phyloP scores from a whole-genome alignment of 1,284 basidiomycete genomes.

The Apiotrichum porosum region DNA sequence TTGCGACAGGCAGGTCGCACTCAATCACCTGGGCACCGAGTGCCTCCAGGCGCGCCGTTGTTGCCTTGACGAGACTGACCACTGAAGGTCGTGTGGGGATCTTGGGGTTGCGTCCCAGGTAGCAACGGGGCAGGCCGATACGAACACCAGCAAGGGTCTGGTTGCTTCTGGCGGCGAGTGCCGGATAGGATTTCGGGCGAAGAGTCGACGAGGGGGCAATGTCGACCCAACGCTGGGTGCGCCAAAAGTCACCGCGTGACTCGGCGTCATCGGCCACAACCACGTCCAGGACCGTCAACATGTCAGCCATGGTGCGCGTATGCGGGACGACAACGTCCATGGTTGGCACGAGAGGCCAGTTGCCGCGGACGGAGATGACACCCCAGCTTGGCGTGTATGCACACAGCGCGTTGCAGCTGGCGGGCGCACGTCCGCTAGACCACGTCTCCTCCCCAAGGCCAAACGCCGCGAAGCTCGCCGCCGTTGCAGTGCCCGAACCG shows the following conservation, averaged over 20 bases:
- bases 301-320: slow-evolving; percentile 8
- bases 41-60: background rate
- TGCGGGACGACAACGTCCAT: slow-evolving; percentile 14
- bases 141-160: slow-evolving; percentile 1
- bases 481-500: slow-evolving; percentile 7
- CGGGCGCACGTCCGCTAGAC: slow-evolving; percentile 7
- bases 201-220: background rate
- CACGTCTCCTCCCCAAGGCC: slow-evolving; percentile 12
- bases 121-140: slow-evolving; percentile 5
- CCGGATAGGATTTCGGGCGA: background rate
- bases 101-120: background rate
- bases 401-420: slow-evolving; percentile 6
- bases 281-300: slow-evolving; percentile 3
- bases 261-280: slow-evolving; percentile 5
- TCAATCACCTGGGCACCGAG: slow-evolving; percentile 9
- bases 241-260: slow-evolving; percentile 9
- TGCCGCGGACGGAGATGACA: slow-evolving; percentile 5
- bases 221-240: background rate
- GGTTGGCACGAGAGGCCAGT: slow-evolving; percentile 10
- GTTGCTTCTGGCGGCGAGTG: background rate
- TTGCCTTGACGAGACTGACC: background rate
- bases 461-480: slow-evolving; percentile 7
- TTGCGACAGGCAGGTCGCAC: slow-evolving; percentile 1
- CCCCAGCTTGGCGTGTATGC: slow-evolving; percentile 13
- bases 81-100: slow-evolving; percentile 2